phyloP scores from a whole-genome alignment of 352 stramenopile species.

The Globisporangium radiosum region DNA sequence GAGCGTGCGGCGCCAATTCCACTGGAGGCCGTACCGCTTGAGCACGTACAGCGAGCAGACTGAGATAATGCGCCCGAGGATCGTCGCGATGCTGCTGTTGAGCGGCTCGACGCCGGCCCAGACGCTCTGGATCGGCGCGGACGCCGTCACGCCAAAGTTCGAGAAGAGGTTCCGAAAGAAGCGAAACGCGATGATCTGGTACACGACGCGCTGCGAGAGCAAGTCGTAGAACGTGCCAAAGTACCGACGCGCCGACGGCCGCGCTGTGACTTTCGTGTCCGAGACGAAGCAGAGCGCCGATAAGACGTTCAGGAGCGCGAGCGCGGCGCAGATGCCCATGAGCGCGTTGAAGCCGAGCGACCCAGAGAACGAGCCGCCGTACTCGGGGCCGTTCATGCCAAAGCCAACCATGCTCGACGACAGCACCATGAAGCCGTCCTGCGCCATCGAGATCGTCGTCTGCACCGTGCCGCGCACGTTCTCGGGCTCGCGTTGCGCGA shows the following conservation, averaged over 20 bases:
- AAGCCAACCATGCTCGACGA: conserved; percentile 38
- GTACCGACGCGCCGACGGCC: conserved; percentile 32
- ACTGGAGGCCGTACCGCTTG: conserved; percentile 38
- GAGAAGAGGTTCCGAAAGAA: conserved; percentile 46
- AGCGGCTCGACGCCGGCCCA: conserved; percentile 54
- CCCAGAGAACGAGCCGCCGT: conserved; percentile 43
- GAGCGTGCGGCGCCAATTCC: conserved; percentile 45
- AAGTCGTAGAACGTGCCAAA: conserved; percentile 31
- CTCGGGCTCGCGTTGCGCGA: conserved; percentile 42
- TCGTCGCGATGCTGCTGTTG: conserved; percentile 43
- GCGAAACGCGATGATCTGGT: conserved; percentile 42
- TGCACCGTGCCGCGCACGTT: conserved; percentile 40
- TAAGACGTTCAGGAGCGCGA: conserved; percentile 32
- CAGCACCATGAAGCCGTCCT: conserved; percentile 29
- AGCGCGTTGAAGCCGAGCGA: conserved; percentile 47
- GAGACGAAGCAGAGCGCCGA: not conserved
- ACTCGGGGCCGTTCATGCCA: conserved; percentile 36
- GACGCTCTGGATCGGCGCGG: conserved; percentile 34
- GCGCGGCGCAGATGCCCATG: conserved; percentile 33
- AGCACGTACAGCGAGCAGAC: conserved; percentile 35
- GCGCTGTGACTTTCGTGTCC: not conserved
- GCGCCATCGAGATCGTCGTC: conserved; percentile 24
- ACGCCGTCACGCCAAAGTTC: conserved; percentile 41
- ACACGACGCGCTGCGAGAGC: conserved; percentile 42
- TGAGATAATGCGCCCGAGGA: conserved; percentile 34